Conservation (phyloP, 1,139 yeast species). For the Candida dubliniensis region DNA sequence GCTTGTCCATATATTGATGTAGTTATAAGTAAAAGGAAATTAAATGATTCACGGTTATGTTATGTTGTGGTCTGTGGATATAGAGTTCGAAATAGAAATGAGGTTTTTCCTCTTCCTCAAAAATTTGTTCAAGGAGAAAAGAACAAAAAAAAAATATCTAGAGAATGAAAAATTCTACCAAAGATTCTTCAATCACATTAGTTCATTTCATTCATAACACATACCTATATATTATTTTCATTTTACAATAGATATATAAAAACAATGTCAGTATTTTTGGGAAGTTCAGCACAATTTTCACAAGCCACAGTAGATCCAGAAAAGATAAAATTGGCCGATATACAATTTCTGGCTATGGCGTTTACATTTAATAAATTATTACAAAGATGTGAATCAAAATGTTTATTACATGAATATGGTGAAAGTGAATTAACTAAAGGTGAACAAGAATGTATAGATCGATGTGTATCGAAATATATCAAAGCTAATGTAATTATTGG, state of each 20-base stretch:
- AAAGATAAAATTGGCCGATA: slow-evolving; percentile 66
- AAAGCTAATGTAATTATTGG: slow-evolving; percentile 66
- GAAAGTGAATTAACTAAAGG: slow-evolving; percentile 81
- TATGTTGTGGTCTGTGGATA: too few relatives aligned
- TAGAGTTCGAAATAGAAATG: background rate
- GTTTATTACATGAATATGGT: slow-evolving; percentile 72
- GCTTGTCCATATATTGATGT: too few relatives aligned
- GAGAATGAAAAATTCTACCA: background rate
- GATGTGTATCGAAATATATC: slow-evolving; percentile 77
- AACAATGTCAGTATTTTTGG: slow-evolving; percentile 60
- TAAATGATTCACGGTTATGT: background rate
- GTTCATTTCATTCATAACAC: background rate
- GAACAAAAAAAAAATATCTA: background rate
- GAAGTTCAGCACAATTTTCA: slow-evolving; percentile 43
- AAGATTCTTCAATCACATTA: background rate
- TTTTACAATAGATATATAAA: too few relatives aligned
- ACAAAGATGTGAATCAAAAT: slow-evolving; percentile 61
- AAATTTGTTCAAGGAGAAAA: background rate
- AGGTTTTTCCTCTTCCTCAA: too few relatives aligned
- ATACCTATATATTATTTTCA: background rate
- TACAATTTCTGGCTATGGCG: slow-evolving; percentile 74
- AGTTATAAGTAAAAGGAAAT: background rate
- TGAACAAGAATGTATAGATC: slow-evolving; percentile 69
- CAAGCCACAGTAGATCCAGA: slow-evolving; percentile 58
- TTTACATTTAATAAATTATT: slow-evolving; percentile 63